Evolutionary conservation across 2,329 filamentous ascomycete genomes (phyloP).

Genomic region (Gremmenia infestans): DNA sequence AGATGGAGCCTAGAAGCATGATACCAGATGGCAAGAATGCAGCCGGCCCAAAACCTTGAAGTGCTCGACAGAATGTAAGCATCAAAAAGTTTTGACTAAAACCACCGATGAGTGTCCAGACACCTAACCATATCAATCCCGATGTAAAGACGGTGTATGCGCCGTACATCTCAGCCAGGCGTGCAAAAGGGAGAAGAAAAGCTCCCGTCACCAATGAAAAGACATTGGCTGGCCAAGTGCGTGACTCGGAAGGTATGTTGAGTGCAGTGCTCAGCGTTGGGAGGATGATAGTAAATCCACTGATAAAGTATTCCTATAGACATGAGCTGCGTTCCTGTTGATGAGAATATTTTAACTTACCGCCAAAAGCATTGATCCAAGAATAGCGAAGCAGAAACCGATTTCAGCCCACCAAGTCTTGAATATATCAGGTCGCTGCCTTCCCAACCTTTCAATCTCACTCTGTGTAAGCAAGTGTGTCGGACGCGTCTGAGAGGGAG

Average conservation of each 20-base stretch:
- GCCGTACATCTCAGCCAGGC: conserved; percentile 55
- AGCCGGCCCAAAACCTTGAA: conserved; percentile 66
- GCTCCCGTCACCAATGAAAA: conserved; percentile 49
- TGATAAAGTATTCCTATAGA: conserved; percentile 54
- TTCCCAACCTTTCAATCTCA: conserved; percentile 38
- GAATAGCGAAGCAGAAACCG: conserved; percentile 50
- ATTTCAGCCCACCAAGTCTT: conserved; percentile 43
- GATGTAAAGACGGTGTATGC: conserved; percentile 51
- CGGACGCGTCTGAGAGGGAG: too few species aligned
- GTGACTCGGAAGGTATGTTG: conserved; percentile 53
- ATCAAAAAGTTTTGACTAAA: conserved; percentile 62
- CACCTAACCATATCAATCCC: conserved; percentile 55
- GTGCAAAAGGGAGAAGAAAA: conserved; percentile 56
- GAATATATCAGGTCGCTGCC: conserved; percentile 49
- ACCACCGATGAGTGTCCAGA: conserved; percentile 65
- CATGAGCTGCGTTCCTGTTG: conserved; percentile 14
- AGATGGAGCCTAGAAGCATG: conserved; percentile 55
- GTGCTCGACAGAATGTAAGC: conserved; percentile 64
- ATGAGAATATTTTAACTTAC: conserved; percentile 27
- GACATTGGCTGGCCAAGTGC: conserved; percentile 57
- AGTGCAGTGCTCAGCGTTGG: conserved; percentile 57
- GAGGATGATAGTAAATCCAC: conserved; percentile 66
- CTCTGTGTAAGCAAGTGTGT: not conserved
- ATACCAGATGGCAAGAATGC: conserved; percentile 64
- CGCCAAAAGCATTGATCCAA: conserved; percentile 49